phyloP scores from a whole-genome alignment of 495 filamentous ascomycete species.

The Podospora pseudocomata region DNA sequence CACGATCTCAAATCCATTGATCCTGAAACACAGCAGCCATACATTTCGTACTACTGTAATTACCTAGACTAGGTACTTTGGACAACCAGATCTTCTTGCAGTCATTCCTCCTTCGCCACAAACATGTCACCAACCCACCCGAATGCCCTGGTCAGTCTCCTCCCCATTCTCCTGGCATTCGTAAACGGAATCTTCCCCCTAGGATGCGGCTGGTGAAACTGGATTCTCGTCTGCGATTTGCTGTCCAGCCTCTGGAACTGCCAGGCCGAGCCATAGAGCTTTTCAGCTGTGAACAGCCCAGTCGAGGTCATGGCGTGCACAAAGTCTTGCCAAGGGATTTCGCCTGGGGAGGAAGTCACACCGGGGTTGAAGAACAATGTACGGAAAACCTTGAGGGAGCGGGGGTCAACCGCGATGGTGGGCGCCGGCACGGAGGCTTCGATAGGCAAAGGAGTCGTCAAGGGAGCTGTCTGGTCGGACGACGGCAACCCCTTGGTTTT shows the following conservation, averaged over 20 bases:
- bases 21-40: too few relatives aligned
- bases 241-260: slow-evolving; percentile 41
- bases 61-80: too few relatives aligned
- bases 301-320: slow-evolving; percentile 48
- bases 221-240: slow-evolving; percentile 39
- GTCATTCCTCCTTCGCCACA: slow-evolving; percentile 8
- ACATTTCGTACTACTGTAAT: too few relatives aligned
- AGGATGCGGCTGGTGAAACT: slow-evolving; percentile 52
- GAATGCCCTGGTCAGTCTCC: slow-evolving; percentile 18
- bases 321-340: slow-evolving; percentile 53
- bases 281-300: slow-evolving; percentile 43
- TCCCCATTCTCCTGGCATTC: slow-evolving; percentile 18
- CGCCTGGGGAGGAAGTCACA: slow-evolving; percentile 26
- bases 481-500: background rate
- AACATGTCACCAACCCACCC: slow-evolving; percentile 23
- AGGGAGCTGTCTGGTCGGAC: slow-evolving; percentile 1
- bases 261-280: slow-evolving; percentile 55
- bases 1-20: too few relatives aligned
- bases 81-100: too few relatives aligned
- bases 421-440: slow-evolving; percentile 19
- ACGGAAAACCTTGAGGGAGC: slow-evolving; percentile 33
- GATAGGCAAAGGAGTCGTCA: too few relatives aligned
- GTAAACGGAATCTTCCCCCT: slow-evolving; percentile 40
- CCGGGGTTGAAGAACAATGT: slow-evolving; percentile 25
- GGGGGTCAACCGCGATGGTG: slow-evolving; percentile 39